These are phyloP conservation scores for Geotrichum carabidarum DNA, from an alignment of 1,139 yeast species.

Conservation along the genomic window DNA sequence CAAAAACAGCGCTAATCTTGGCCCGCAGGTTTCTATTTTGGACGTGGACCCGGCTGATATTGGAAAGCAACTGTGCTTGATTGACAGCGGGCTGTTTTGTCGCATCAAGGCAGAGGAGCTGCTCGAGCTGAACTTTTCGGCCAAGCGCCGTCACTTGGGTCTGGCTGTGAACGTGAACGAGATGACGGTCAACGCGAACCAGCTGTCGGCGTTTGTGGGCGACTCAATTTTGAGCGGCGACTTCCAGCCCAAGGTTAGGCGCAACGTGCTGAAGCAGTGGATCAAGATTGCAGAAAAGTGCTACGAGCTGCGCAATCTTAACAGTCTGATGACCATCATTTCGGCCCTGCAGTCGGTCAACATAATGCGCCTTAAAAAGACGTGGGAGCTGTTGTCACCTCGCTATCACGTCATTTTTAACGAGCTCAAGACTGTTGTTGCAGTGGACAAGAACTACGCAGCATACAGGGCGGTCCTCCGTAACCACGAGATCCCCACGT, in stretches of 20 bases:
- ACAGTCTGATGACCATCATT: slow-evolving; percentile 82
- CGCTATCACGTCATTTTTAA: slow-evolving; percentile 64
- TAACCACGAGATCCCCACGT: slow-evolving; percentile 58
- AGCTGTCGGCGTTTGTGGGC: slow-evolving; percentile 73
- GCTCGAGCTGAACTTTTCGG: slow-evolving; percentile 64
- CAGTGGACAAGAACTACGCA: slow-evolving; percentile 77
- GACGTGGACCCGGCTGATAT: slow-evolving; percentile 76
- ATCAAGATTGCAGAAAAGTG: slow-evolving; percentile 79
- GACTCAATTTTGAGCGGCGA: slow-evolving; percentile 52
- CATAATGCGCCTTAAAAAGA: slow-evolving; percentile 57
- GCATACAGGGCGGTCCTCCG: slow-evolving; percentile 67
- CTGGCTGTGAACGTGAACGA: slow-evolving; percentile 69
- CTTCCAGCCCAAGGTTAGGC: slow-evolving; percentile 47
- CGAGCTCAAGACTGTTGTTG: slow-evolving; percentile 63
- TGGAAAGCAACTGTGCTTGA: slow-evolving; percentile 77
- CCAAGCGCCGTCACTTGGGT: slow-evolving; percentile 54
- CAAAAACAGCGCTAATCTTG: slow-evolving; percentile 8
- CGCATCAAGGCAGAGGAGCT: slow-evolving; percentile 67
- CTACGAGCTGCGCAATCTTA: slow-evolving; percentile 72
- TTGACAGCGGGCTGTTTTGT: slow-evolving; percentile 70
- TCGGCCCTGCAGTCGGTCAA: slow-evolving; percentile 80
- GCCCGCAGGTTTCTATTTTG: slow-evolving; percentile 37
- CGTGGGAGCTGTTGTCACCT: slow-evolving; percentile 64
- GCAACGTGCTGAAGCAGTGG: slow-evolving; percentile 70
- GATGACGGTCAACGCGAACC: slow-evolving; percentile 69